Conservation (phyloP, 768 basidiomycete species). For the Inosperma sp. region DNA sequence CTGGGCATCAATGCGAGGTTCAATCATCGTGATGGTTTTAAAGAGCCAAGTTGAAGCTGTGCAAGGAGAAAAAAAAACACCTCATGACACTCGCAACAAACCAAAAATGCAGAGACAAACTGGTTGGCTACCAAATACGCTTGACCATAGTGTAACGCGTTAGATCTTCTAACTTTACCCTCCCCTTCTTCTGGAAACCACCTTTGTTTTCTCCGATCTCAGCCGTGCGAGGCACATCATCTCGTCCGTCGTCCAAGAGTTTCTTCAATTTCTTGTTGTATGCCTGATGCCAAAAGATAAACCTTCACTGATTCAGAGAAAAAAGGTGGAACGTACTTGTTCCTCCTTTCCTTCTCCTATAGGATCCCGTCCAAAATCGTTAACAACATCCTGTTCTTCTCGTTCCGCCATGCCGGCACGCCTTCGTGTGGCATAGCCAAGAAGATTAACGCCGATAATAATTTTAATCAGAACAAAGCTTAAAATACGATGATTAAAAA, state of each 20-base stretch:
- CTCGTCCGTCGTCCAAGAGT: conserved; percentile 60
- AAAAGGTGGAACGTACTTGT: conserved; percentile 44
- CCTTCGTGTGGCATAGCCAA: conserved; percentile 76
- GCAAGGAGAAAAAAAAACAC: too few relatives aligned
- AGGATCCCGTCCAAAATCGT: conserved; percentile 86
- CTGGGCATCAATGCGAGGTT: too few relatives aligned
- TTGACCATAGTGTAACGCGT: conserved; percentile 97
- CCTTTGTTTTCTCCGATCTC: conserved; percentile 67
- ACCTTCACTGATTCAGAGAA: neutral
- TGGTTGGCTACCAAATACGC: conserved; percentile 59
- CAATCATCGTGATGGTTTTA: too few relatives aligned
- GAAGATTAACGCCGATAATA: conserved; percentile 83
- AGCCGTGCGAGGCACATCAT: conserved; percentile 60
- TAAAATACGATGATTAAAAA: neutral
- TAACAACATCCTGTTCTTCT: conserved; percentile 67
- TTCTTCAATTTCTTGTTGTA: conserved; percentile 81
- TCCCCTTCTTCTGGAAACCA: conserved; percentile 47
- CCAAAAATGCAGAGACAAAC: too few relatives aligned
- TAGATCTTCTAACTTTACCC: conserved; percentile 79
- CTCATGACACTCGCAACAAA: too few relatives aligned
- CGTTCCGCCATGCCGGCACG: conserved; percentile 75
- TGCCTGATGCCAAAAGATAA: conserved; percentile 37
- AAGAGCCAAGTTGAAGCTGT: too few relatives aligned
- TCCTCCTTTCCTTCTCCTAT: conserved; percentile 90
- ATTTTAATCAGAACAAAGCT: conserved; percentile 86